Conservation (phyloP, 2,329 filamentous ascomycete species). For the Fusarium heterosporum region DNA sequence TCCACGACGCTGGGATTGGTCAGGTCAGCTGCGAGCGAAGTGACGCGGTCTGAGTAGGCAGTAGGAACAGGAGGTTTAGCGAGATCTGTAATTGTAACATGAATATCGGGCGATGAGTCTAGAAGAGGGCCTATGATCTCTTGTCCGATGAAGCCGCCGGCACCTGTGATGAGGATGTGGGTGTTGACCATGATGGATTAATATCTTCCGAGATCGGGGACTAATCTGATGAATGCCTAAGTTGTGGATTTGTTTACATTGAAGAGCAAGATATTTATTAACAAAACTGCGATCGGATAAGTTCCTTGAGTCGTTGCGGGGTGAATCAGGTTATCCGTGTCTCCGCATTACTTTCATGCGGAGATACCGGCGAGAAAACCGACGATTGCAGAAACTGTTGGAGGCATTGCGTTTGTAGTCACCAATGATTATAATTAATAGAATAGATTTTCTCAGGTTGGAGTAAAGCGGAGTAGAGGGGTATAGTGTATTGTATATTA, state of each 20-base stretch:
- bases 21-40: constrained; percentile 44
- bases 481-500: not conserved
- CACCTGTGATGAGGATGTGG: constrained; percentile 71
- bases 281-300: constrained; percentile 1
- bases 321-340: constrained; percentile 23
- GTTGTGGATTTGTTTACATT: not conserved
- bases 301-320: constrained; percentile 35
- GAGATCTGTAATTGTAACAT: constrained; percentile 68
- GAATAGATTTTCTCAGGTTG: not conserved
- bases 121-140: constrained; percentile 68
- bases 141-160: constrained; percentile 73
- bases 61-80: constrained; percentile 63
- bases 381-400: constrained; percentile 7
- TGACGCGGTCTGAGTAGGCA: constrained; percentile 45
- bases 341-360: constrained; percentile 33
- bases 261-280: constrained; percentile 14
- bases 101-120: constrained; percentile 50
- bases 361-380: constrained; percentile 40
- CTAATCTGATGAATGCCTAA: not conserved
- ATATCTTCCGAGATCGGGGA: constrained; percentile 5
- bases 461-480: not conserved
- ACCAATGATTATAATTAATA: not conserved
- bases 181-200: constrained; percentile 25
- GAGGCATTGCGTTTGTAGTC: not conserved
- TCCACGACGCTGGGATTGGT: constrained; percentile 37